Conservation (phyloP, 1,139 yeast species). For the Geotrichum histeridarum region DNA sequence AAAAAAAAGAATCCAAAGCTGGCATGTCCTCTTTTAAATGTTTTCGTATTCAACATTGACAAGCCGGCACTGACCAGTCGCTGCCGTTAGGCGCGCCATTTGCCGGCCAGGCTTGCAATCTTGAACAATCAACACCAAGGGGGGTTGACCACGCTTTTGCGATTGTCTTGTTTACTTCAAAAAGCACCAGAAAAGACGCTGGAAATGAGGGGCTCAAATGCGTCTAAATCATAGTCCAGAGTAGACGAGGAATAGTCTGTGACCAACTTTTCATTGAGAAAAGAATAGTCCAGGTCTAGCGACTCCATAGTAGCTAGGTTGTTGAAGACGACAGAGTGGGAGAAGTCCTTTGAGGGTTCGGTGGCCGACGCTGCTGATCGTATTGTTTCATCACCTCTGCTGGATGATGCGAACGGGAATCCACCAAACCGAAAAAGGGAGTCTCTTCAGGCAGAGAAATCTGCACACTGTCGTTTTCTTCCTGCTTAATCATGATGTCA, state of each 20-base stretch:
- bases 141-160: too few relatives aligned
- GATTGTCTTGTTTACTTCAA: conserved; percentile 7
- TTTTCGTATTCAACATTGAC: too few relatives aligned
- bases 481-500: conserved; percentile 17
- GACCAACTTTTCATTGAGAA: conserved; percentile 20
- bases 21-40: too few relatives aligned
- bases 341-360: conserved; percentile 26
- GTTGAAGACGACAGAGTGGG: conserved; percentile 21
- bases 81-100: conserved; percentile 29
- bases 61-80: conserved; percentile 27
- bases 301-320: conserved; percentile 22
- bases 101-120: conserved; percentile 21
- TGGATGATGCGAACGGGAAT: conserved; percentile 42
- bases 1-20: too few relatives aligned
- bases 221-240: conserved; percentile 18
- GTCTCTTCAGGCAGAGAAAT: conserved; percentile 15
- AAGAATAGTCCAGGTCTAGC: conserved; percentile 19
- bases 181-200: conserved; percentile 27
- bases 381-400: conserved; percentile 40
- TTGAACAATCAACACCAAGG: neutral
- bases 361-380: conserved; percentile 45
- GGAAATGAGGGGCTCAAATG: conserved; percentile 26
- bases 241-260: conserved; percentile 12
- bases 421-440: conserved; percentile 21
- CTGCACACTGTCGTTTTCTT: conserved; percentile 14